Base-by-base conservation (phyloP, 805 yeast species). In the Metschnikowia aberdeeniae region DNA sequence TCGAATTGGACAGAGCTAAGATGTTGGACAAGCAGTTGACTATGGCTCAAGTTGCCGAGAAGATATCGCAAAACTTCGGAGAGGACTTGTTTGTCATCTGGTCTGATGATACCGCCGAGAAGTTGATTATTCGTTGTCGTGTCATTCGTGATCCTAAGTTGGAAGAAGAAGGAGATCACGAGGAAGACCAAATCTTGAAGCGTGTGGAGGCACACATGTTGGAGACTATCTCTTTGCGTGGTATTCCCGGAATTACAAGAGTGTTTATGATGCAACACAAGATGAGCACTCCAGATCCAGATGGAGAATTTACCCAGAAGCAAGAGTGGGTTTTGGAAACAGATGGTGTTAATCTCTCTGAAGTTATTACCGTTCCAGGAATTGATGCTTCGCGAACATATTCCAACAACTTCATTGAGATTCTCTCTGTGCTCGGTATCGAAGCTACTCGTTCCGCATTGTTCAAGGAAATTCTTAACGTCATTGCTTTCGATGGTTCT, bases 271-370 rank as follows among this genome's bases (percentile, higher is more conserved):
- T 85, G 90, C 86, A 85, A 62, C 86, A 85, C 57, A 88, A 85
- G 62, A 76, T 79, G 52, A 82, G 79, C 51, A 61, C 74, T 37
- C 86, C 92, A 47, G 89, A 86, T 60, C 84, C 75, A 34, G 75
- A 85, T 40, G 99, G 99, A 57, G 97, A 88, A 52, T 93, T 73
- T 60, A 78, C 80, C 49, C 93, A 89, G 71, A 84, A 84, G 52
- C 90, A 88, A 63, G 98, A 93, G 66, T 93, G 98, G 97, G 97
- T 92, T 32, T 77, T 93, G 65, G 99, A 93, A 78, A 92, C 99
- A 2, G 99, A 93, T 72, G 99, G 99, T 76, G 92, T 88, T 46
- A 95, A 92, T 61, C 76, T 93, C 56, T 84, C 97, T 2, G 97
- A 89, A 58, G 99, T 93, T 41, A 88, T 93, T 84, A 76, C 89